These are phyloP conservation scores for Solanum paucissectum DNA, from an alignment of 257 asterid species.

Conservation along the genomic window DNA sequence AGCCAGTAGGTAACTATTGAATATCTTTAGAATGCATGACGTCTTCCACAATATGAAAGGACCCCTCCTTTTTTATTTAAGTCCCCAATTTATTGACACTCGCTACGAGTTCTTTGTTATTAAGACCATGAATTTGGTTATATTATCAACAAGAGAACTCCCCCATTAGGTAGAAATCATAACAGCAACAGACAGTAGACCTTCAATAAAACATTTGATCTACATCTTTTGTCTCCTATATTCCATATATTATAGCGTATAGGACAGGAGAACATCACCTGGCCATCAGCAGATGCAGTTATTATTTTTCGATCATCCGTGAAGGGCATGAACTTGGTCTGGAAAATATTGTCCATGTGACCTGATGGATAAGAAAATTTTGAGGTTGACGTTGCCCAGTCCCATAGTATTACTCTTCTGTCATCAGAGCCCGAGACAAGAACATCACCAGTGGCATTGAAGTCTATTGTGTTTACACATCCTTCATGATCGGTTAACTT, in stretches of 20 bases:
- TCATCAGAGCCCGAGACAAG: constrained; percentile 84
- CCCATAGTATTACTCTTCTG: constrained; percentile 58
- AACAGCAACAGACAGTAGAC: not conserved
- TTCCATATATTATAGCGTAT: not conserved
- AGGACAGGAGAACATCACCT: constrained; percentile 24
- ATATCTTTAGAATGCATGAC: not conserved
- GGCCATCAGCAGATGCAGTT: constrained; percentile 71
- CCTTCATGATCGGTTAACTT: constrained; percentile 60
- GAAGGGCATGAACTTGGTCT: constrained; percentile 69
- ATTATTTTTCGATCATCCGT: constrained; percentile 57
- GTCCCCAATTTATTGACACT: not conserved
- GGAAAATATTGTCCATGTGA: constrained; percentile 60
- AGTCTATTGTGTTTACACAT: constrained; percentile 65
- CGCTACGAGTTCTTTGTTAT: not conserved
- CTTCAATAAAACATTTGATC: not conserved
- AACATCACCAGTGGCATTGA: constrained; percentile 57
- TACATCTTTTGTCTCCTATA: not conserved
- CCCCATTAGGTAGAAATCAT: not conserved
- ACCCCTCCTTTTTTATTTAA: not conserved
- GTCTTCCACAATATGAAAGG: not conserved
- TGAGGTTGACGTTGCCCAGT: constrained; percentile 46
- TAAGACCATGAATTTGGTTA: not conserved
- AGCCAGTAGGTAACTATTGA: not conserved
- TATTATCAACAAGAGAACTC: not conserved
- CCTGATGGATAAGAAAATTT: constrained; percentile 64